Base-by-base conservation (phyloP, 2,329 filamentous ascomycete species). In the Colletotrichum filicis region DNA sequence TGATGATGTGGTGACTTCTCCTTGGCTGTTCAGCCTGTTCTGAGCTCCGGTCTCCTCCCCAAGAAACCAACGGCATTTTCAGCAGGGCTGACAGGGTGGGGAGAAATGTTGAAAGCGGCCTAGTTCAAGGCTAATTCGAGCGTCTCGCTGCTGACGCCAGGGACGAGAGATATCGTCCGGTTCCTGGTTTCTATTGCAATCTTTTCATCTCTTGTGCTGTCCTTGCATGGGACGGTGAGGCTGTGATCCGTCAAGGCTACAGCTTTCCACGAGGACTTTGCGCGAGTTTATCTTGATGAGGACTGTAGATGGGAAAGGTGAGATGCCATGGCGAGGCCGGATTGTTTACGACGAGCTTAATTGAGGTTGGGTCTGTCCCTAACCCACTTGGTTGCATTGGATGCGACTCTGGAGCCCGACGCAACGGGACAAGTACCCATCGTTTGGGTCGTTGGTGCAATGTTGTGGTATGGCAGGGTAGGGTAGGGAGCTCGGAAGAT, bases 91-190 rank as follows among this genome's bases (percentile, higher is more conserved):
- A 61, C 35, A 24, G 2, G 59, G 66, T 55, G 66, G 66, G 42
- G 66, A 62, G 28, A 26, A 26, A 26, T 11, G 5, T 64, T 42
- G 46, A 64, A 65, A 46, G 30, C 28, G 60, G 59, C n/a, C 55
- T 70, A 65, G 70, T 49, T 56, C 42, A 30, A 59, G 70, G 32
- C 70, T 73, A 73, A 73, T 64, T 73, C 22, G 70, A 73, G 70
- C 12, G 30, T 63, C 61, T 53, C 53, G 60, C 49, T 59, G 66
- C 66, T 73, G 66, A 73, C 19, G 59, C 66, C 55, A 66, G 70
- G 70, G 60, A 65, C 66, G 28, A 70, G 28, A 66, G 56, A 61
- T 55, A 65, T 35, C 37, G 26, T 64, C 66, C 53, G 66, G 69
- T 63, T 58, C 58, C 58, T 71, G 58, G 32, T 26, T 30, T 26